Evolutionary conservation across 2,329 filamentous ascomycete genomes (phyloP).

Genomic region (Tolypocladium album): DNA sequence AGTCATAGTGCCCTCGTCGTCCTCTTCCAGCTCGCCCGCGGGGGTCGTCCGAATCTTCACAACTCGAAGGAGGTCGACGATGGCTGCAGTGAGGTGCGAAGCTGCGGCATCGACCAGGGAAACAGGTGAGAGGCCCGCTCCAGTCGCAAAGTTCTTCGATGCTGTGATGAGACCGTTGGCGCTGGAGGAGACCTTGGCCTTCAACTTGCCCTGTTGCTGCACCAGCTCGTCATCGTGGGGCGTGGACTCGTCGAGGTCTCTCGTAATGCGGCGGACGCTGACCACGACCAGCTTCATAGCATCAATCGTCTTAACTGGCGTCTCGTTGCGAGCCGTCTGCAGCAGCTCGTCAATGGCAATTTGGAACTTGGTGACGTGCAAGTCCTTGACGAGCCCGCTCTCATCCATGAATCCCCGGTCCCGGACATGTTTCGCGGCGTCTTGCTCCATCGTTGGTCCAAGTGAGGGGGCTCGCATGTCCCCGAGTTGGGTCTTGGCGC

Average conservation of each 20-base stretch:
- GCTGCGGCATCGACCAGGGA: slow-evolving; percentile 88
- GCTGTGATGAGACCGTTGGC: slow-evolving; percentile 95
- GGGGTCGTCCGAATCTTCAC: slow-evolving; percentile 78
- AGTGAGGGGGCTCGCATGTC: slow-evolving; percentile 72
- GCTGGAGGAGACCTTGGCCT: slow-evolving; percentile 75
- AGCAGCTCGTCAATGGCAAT: slow-evolving; percentile 87
- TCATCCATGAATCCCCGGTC: slow-evolving; percentile 59
- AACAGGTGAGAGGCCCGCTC: slow-evolving; percentile 81
- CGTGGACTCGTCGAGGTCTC: slow-evolving; percentile 57
- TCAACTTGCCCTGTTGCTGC: slow-evolving; percentile 59
- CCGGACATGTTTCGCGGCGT: slow-evolving; percentile 56
- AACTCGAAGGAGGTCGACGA: slow-evolving; percentile 74
- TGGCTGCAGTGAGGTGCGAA: slow-evolving; percentile 73
- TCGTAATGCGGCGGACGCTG: slow-evolving; percentile 73
- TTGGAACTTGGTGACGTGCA: slow-evolving; percentile 92
- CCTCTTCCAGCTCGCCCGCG: slow-evolving; percentile 64
- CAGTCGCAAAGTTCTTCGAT: slow-evolving; percentile 78
- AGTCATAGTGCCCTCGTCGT: slow-evolving; percentile 56
- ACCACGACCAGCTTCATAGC: slow-evolving; percentile 80
- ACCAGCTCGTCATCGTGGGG: slow-evolving; percentile 40
- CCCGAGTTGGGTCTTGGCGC: slow-evolving; percentile 77
- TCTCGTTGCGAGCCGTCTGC: slow-evolving; percentile 61
- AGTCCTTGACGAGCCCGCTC: slow-evolving; percentile 74
- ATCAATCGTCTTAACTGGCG: slow-evolving; percentile 65
- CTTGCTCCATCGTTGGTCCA: slow-evolving; percentile 57